phyloP scores from a whole-genome alignment of 352 stramenopile species.

The Pythium scleroteichum region DNA sequence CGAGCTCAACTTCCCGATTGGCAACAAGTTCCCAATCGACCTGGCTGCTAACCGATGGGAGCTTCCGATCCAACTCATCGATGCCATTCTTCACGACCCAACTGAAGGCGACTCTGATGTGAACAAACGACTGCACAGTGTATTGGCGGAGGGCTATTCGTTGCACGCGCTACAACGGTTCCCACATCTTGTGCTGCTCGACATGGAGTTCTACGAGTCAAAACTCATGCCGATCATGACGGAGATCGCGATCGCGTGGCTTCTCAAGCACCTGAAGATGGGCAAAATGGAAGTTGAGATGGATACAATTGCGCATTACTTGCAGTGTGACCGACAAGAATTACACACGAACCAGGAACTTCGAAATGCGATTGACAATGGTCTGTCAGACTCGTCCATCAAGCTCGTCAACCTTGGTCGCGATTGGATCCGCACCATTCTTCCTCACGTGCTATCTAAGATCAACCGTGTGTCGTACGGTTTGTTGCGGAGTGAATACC shows the following conservation, averaged over 20 bases:
- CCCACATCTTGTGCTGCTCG: constrained; percentile 97
- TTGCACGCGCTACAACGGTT: constrained; percentile 95
- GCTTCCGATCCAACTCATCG: constrained; percentile 92
- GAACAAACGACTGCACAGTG: constrained; percentile 79
- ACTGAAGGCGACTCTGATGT: constrained; percentile 16
- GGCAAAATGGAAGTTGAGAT: constrained; percentile 93
- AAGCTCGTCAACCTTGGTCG: constrained; percentile 99
- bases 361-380: constrained; percentile 72
- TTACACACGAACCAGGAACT: constrained; percentile 77
- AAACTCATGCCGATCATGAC: constrained; percentile 94
- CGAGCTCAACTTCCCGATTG: constrained; percentile 92
- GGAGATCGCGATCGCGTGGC: constrained; percentile 77
- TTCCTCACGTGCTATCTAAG: constrained; percentile 98
- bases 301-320: constrained; percentile 60
- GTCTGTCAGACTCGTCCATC: constrained; percentile 85
- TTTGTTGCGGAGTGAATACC: constrained; percentile 86
- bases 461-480: constrained; percentile 99
- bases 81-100: constrained; percentile 88
- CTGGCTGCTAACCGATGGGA: constrained; percentile 90
- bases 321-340: constrained; percentile 59
- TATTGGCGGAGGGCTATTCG: constrained; percentile 91
- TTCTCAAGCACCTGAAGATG: constrained; percentile 89
- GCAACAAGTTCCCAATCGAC: constrained; percentile 91
- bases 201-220: constrained; percentile 94
- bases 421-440: constrained; percentile 96